Base-by-base conservation (phyloP, 2,329 filamentous ascomycete genomes). In the Penicillium aurantiogriseum region DNA sequence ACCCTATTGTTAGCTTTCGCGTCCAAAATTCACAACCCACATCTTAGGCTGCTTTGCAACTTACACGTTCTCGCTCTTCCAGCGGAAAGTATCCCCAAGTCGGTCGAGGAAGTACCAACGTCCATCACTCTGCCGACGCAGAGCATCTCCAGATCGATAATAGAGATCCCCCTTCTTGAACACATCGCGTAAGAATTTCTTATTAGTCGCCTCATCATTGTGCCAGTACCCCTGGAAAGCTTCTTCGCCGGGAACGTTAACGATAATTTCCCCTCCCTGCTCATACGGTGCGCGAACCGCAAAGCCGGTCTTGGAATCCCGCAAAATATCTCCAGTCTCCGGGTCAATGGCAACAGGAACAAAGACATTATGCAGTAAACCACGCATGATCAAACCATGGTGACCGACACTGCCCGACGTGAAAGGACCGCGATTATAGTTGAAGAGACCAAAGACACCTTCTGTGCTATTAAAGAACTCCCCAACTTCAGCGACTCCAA, bases 391-490 rank as follows among this genome's bases (percentile, higher is more conserved):
- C 2, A 82, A 72, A 2, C 89, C 89, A 64, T 92, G 88, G 65
- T 91, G 87, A 1, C 89, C 89, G 3, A 92, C 88, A 29, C 83
- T 80, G 5, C 84, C 81, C 7, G 83, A 80, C 4, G 82, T 79
- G 69, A 85, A 91, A 25, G 86, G 84, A 1, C 88, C 83, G 51
- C 80, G 77, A 53, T 82, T 83, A 23, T 80, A 71, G 66, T 89
- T 89, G 54, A 85, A 72, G 10, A 91, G 75, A 0, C 73, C 72
- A 65, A 92, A 82, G 49, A 90, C 80, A 31, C 88, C 88, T 72
- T 92, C 89, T 1, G 87, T 90, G 57, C 86, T 89, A 70, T 88
- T 89, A 79, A 91, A 92, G 75, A 92, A 91, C 71, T 92, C 89
- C 59, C 77, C 79, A 2, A 92, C 83, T 29, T 83, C 80, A 76